Percentiles rank a stretch among this genome's conserved stretches.
phyloP scores from a whole-genome alignment of 1,284 basidiomycete species.

The Boletellus deceptivus region DNA sequence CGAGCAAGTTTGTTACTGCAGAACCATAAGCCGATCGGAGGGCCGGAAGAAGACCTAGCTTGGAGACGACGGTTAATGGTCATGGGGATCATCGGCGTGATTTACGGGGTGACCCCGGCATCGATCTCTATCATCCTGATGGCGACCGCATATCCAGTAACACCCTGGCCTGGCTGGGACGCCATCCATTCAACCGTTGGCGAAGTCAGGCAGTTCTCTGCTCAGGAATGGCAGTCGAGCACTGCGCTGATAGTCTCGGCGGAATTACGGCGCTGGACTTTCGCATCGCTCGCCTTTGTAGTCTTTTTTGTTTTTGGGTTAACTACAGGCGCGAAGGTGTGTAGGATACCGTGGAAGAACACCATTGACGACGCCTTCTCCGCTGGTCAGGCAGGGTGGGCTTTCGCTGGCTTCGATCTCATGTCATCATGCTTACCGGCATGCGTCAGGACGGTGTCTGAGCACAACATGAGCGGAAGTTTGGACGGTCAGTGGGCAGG shows the following conservation, averaged over 20 bases:
- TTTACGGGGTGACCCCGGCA: constrained; percentile 21
- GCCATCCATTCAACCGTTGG: constrained; percentile 16
- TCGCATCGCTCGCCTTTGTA: constrained; percentile 14
- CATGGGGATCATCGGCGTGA: constrained; percentile 9
- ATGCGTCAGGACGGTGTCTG: background rate
- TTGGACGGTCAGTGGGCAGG: background rate
- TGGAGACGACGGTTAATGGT: constrained; percentile 18
- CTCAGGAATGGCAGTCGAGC: constrained; percentile 12
- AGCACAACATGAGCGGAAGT: background rate
- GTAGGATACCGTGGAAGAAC: constrained; percentile 8
- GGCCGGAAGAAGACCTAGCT: background rate
- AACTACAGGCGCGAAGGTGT: constrained; percentile 21
- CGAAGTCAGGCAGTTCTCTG: constrained; percentile 9
- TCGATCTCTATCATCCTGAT: constrained; percentile 12
- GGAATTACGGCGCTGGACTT: constrained; percentile 25
- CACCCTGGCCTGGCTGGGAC: constrained; percentile 25
- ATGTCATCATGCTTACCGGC: constrained; percentile 3
- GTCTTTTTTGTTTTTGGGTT: constrained; percentile 29
- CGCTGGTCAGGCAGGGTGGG: constrained; percentile 4
- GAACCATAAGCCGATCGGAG: background rate
- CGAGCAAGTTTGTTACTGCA: constrained; percentile 4
- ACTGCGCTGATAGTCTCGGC: background rate
- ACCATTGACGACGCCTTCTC: background rate
- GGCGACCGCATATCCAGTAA: constrained; percentile 10
- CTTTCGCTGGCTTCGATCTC: background rate